Evolutionary conservation across 177 flowering plant species (phyloP), one percentile per base, ranked within the genome.

Genomic region (Vitis hybrid): DNA sequence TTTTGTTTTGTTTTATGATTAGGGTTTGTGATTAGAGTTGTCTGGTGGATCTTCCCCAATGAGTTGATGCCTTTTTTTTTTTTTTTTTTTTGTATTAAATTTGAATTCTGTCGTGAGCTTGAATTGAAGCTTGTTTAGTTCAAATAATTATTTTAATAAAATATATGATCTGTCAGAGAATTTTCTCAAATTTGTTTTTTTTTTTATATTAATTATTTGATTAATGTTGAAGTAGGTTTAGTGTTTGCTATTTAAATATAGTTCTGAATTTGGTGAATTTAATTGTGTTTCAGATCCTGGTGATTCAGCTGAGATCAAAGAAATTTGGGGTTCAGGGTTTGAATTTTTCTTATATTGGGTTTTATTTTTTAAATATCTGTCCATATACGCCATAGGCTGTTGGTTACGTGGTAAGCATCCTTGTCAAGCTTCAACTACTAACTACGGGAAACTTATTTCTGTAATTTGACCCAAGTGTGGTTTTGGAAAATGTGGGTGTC

Each of bases 151-250:
- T 51, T 18, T 0, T 62, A 15, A 18, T 17, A 45, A 26, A 10
- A 39, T 26, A 30, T 49, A 3, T 26, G 4, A 26, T 26, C 30
- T 12, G 30, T 30, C 19, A 15, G 58, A 18, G 13, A 39, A 39
- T 39, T 32, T 52, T 0, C 58, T 66, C 45, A 68, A 45, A 32
- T 64, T 60, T 59, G 63, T 11, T 57, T 6, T 19, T 30, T 30
- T 72, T 54, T 66, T 69, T 73, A 59, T 48, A 60, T 71, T 75
- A 64, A 74, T 71, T 81, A 77, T 76, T 71, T 55, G 67, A 61
- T 66, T 77, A 60, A 39, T 1, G 45, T 39, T 39, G 45, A 39
- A 39, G 8, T 7, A 39, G 45, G 45, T 39, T 5, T 39, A 39
- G 45, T 39, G 7, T 26, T 39, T 39, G 45, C 6, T 39, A 39